These are phyloP conservation scores for Paralagenidium karlingii DNA, from an alignment of 352 stramenopile genomes.

Conservation along the genomic window DNA sequence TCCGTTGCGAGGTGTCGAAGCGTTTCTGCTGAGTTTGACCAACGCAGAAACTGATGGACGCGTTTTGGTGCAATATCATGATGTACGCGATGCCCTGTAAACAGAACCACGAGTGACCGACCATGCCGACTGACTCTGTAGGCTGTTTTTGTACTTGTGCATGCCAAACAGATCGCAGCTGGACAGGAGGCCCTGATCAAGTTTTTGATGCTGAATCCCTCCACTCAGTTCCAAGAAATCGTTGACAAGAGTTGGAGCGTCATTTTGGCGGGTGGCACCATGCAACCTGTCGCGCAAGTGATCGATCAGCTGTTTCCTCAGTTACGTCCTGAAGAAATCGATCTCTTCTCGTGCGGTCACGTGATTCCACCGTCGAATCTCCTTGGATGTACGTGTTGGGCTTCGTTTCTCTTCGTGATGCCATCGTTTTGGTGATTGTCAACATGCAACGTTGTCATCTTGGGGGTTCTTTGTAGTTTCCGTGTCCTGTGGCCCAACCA, in stretches of 20 bases:
- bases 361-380: slow-evolving; percentile 94
- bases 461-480: no score
- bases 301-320: slow-evolving; percentile 88
- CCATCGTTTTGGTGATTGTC: not conserved
- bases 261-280: slow-evolving; percentile 96
- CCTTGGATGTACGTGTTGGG: slow-evolving; percentile 49
- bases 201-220: slow-evolving; percentile 94
- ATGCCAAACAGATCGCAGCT: slow-evolving; percentile 25
- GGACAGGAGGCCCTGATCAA: slow-evolving; percentile 77
- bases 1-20: slow-evolving; percentile 62
- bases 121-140: no score
- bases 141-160: slow-evolving; percentile 1
- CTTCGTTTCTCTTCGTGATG: not conserved
- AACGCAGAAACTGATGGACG: slow-evolving; percentile 53
- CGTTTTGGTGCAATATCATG: slow-evolving; percentile 46
- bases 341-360: slow-evolving; percentile 97
- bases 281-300: slow-evolving; percentile 92
- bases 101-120: no score
- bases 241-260: slow-evolving; percentile 89
- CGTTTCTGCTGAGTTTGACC: slow-evolving; percentile 64
- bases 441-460: slow-evolving; percentile 31
- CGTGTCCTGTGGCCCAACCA: slow-evolving; percentile 70
- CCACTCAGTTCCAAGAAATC: slow-evolving; percentile 91
- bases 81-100: no score
- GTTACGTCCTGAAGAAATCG: slow-evolving; percentile 58